phyloP scores from a whole-genome alignment of 2,329 filamentous ascomycete genomes.

The Aureobasidium zeae region DNA sequence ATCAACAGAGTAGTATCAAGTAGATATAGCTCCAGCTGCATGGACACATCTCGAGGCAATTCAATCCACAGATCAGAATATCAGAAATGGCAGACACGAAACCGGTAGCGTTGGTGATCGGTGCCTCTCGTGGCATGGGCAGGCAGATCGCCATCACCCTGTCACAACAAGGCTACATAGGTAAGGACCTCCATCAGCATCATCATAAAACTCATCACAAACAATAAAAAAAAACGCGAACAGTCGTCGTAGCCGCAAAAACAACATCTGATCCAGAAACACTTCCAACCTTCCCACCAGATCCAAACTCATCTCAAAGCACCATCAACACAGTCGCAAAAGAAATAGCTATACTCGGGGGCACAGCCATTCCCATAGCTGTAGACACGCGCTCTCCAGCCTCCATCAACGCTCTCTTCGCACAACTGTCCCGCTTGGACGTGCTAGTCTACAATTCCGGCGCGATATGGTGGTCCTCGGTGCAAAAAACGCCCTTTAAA shows the following conservation, averaged over 20 bases:
- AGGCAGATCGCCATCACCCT: slow-evolving; percentile 71
- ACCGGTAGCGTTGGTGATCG: slow-evolving; percentile 25
- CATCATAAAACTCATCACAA: background rate
- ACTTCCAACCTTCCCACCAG: slow-evolving; percentile 55
- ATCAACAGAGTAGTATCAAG: no score
- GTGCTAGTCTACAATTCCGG: slow-evolving; percentile 75
- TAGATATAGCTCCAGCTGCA: no score
- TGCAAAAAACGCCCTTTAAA: slow-evolving; percentile 55
- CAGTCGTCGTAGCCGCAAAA: slow-evolving; percentile 74
- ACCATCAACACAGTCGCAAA: slow-evolving; percentile 73
- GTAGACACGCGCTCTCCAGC: slow-evolving; percentile 44
- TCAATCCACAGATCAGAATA: no score
- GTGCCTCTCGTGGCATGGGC: slow-evolving; percentile 68
- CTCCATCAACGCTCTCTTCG: slow-evolving; percentile 1
- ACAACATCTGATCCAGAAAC: slow-evolving; percentile 55
- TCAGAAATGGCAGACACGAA: background rate
- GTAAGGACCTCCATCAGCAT: slow-evolving; percentile 35
- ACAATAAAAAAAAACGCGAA: no score
- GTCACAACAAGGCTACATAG: slow-evolving; percentile 59
- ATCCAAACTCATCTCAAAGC: slow-evolving; percentile 64
- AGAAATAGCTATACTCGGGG: slow-evolving; percentile 59
- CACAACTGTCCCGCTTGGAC: slow-evolving; percentile 48
- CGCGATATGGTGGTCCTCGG: slow-evolving; percentile 74
- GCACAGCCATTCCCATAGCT: slow-evolving; percentile 54
- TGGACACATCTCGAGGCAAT: no score